Conservation (phyloP, 441 rosid species). For the Populus hybrid region DNA sequence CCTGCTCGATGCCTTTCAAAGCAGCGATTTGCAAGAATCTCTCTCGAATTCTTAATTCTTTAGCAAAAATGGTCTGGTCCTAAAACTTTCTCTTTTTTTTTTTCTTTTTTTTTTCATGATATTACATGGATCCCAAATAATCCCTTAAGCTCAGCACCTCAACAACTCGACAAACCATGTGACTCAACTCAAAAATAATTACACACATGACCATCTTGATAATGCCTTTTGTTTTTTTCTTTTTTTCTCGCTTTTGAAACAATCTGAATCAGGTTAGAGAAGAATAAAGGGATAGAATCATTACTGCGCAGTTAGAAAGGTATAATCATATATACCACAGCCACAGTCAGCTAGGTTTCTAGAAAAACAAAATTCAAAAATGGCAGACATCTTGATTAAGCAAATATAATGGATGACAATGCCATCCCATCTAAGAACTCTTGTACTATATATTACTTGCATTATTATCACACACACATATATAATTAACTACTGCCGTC, state of each 20-base stretch:
- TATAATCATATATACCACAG: not conserved
- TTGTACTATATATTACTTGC: slow-evolving; percentile 4
- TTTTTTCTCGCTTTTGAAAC: not conserved
- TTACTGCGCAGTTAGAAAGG: not conserved
- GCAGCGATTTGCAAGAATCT: not conserved
- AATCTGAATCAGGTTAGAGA: too few species aligned
- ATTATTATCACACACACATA: slow-evolving; percentile 23
- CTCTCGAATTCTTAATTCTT: not conserved
- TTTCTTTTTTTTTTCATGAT: not conserved
- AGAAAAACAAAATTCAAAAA: not conserved
- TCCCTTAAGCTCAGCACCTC: too few species aligned
- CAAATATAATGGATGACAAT: not conserved
- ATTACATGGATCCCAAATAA: not conserved
- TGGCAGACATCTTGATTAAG: not conserved
- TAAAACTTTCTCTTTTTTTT: not conserved
- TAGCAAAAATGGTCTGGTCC: not conserved
- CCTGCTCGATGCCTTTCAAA: not conserved
- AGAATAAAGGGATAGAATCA: not conserved
- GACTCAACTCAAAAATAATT: not conserved
- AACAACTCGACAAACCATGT: not conserved
- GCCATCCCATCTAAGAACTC: not conserved
- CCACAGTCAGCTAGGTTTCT: not conserved
- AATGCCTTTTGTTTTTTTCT: not conserved
- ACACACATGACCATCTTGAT: not conserved
- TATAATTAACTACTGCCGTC: slow-evolving; percentile 16